phyloP scores from a whole-genome alignment of 2,329 filamentous ascomycete species.

The Neurospora sp. region DNA sequence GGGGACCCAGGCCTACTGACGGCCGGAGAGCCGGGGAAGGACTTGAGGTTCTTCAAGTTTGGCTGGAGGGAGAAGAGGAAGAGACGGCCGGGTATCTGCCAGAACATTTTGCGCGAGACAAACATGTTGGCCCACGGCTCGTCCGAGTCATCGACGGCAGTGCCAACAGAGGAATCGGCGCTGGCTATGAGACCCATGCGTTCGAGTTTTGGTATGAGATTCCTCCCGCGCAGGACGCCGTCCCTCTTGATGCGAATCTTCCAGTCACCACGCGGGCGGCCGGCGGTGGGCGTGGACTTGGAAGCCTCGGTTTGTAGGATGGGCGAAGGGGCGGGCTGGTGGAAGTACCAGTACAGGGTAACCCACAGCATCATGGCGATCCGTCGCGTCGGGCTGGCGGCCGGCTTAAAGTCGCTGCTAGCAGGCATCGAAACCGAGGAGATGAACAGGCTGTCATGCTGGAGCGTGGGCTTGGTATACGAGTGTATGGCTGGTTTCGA shows the following conservation, averaged over 20 bases:
- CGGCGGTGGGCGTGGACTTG: constrained; percentile 53
- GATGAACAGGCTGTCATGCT: constrained; percentile 77
- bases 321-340: constrained; percentile 64
- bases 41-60: constrained; percentile 23
- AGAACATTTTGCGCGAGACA: constrained; percentile 70
- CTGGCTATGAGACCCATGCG: constrained; percentile 79
- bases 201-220: constrained; percentile 82
- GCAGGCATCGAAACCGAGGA: constrained; percentile 83
- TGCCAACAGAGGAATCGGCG: constrained; percentile 65
- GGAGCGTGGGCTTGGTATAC: constrained; percentile 66
- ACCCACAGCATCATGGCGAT: constrained; percentile 97
- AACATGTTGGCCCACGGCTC: constrained; percentile 74
- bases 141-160: constrained; percentile 47
- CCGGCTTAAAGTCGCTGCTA: constrained; percentile 67
- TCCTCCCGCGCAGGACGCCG: constrained; percentile 76
- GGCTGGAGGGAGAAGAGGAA: constrained; percentile 79
- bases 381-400: constrained; percentile 72
- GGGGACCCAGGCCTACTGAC: constrained; percentile 45
- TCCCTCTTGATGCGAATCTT: constrained; percentile 73
- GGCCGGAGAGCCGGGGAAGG: constrained; percentile 40
- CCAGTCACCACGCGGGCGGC: constrained; percentile 78
- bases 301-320: constrained; percentile 54
- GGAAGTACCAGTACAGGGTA: constrained; percentile 95
- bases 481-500: constrained; percentile 40
- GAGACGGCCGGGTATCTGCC: constrained; percentile 79